Evolutionary conservation across 164 flowering plant species (phyloP).

Genomic region (Tetracentron sinense): DNA sequence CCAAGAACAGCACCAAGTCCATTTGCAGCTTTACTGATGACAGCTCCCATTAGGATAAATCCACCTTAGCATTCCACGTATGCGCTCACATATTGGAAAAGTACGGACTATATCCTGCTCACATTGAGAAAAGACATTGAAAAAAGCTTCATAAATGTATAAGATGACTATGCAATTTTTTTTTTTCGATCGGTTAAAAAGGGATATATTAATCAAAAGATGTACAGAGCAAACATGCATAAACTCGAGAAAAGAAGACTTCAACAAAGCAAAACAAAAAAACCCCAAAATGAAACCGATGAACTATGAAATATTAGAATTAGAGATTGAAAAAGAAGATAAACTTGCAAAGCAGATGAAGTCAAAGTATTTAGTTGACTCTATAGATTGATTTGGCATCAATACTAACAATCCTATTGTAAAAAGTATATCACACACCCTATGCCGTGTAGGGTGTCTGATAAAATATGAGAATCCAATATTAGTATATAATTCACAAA

Average conservation of each 20-base stretch:
- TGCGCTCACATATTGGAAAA: not conserved
- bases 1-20: conserved; percentile 41
- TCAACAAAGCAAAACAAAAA: no score
- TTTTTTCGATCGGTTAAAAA: no score
- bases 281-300: no score
- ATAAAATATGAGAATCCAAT: not conserved
- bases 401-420: no score
- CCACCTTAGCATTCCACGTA: not conserved
- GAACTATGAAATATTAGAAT: no score
- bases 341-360: no score
- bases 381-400: no score
- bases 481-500: not conserved
- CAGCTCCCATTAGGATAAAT: conserved; percentile 41
- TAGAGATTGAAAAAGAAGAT: no score
- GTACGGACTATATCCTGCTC: not conserved
- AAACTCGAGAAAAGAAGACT: no score
- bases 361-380: no score
- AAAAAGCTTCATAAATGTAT: not conserved
- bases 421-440: not conserved
- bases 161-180: no score
- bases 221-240: not conserved
- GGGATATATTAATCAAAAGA: not conserved
- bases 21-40: conserved; percentile 41
- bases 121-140: not conserved
- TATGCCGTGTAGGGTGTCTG: no score